phyloP scores from a whole-genome alignment of 2,329 filamentous ascomycete species.

The Sporothrix euskadiensis region DNA sequence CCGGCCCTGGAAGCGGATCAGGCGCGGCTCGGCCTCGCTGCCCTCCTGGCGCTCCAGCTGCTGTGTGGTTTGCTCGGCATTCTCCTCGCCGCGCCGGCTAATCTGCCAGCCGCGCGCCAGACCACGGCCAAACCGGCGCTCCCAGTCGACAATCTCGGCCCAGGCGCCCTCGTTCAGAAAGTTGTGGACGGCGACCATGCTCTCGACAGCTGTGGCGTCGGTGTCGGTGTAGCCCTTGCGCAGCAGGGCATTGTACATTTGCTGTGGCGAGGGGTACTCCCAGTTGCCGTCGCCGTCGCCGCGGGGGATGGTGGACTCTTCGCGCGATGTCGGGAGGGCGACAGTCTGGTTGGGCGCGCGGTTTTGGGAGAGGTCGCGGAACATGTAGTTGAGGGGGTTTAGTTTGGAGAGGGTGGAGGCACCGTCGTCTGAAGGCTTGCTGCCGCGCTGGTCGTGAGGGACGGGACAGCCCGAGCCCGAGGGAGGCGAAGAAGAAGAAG shows the following conservation, averaged over 20 bases:
- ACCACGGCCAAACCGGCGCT: constrained; percentile 77
- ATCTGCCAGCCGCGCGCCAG: constrained; percentile 70
- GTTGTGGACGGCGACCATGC: constrained; percentile 98
- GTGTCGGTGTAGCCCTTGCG: constrained; percentile 96
- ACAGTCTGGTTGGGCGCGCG: constrained; percentile 71
- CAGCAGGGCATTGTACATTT: constrained; percentile 98
- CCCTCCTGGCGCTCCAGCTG: constrained; percentile 45
- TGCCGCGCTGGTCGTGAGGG: constrained; percentile 29
- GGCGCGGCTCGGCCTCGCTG: constrained; percentile 55
- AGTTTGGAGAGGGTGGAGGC: constrained; percentile 51
- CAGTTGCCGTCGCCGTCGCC: constrained; percentile 77
- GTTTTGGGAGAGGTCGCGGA: constrained; percentile 77
- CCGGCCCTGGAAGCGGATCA: constrained; percentile 85
- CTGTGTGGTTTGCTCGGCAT: constrained; percentile 43
- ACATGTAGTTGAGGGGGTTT: constrained; percentile 92
- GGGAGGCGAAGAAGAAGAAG: constrained; percentile 36
- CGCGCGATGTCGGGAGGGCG: constrained; percentile 74
- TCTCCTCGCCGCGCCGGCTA: constrained; percentile 72
- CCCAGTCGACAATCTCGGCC: constrained; percentile 93
- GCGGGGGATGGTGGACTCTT: constrained; percentile 87
- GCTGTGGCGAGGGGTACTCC: constrained; percentile 98
- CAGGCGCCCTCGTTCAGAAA: constrained; percentile 97
- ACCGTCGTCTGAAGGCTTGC: constrained; percentile 27
- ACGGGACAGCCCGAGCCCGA: constrained; percentile 51
- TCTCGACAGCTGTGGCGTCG: constrained; percentile 86